A percentile compares a stretch with the other conserved stretches of the same genome.
These are phyloP conservation scores for Lophiotrema nucula DNA, from an alignment of 495 filamentous ascomycete species.

Conservation along the genomic window DNA sequence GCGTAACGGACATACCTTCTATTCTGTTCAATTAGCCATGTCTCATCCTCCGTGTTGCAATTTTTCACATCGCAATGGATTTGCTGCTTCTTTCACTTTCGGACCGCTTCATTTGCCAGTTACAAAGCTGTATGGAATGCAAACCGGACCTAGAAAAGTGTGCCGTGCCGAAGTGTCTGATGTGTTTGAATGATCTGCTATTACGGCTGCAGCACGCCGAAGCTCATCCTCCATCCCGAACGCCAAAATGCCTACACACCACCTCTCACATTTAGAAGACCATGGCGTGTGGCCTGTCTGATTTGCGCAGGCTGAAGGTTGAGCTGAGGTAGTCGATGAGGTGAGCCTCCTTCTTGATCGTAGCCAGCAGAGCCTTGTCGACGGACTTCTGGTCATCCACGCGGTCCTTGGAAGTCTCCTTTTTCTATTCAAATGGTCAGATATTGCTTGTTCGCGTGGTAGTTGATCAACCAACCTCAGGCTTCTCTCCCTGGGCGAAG, in stretches of 20 bases:
- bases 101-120: slow-evolving; percentile 30
- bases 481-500: slow-evolving; percentile 97
- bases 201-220: slow-evolving; percentile 35
- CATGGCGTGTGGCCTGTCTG: slow-evolving; percentile 98
- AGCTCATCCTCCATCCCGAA: slow-evolving; percentile 30
- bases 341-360: slow-evolving; percentile 92
- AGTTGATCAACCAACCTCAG: slow-evolving; percentile 66
- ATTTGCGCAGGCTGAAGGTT: slow-evolving; percentile 94
- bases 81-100: slow-evolving; percentile 22
- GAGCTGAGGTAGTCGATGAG: slow-evolving; percentile 85
- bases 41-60: too few relatives aligned
- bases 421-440: slow-evolving; percentile 68
- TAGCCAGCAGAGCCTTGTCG: slow-evolving; percentile 86
- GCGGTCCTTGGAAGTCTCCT: slow-evolving; percentile 82
- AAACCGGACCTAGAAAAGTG: slow-evolving; percentile 28
- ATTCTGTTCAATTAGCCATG: too few relatives aligned
- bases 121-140: slow-evolving; percentile 26
- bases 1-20: too few relatives aligned
- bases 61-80: too few relatives aligned
- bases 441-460: neutral
- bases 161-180: slow-evolving; percentile 23
- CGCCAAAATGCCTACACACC: slow-evolving; percentile 17
- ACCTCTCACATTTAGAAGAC: slow-evolving; percentile 39
- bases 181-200: slow-evolving; percentile 22
- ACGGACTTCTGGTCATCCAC: slow-evolving; percentile 96